phyloP scores from a whole-genome alignment of 2,329 filamentous ascomycete species.

The Penicillium sp. region DNA sequence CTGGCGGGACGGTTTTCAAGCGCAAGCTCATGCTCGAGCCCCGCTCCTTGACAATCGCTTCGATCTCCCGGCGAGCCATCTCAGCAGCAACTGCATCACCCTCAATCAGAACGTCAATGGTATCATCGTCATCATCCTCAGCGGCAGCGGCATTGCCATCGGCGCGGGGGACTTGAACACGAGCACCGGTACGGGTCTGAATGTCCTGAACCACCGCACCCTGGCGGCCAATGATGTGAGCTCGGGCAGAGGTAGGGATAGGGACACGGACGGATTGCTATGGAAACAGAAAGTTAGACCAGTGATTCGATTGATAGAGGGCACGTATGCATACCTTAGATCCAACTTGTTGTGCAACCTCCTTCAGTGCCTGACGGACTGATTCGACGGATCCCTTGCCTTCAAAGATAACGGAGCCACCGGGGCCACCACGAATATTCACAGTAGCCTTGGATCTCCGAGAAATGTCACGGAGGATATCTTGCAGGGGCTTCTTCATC shows the following conservation, averaged over 20 bases:
- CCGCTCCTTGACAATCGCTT: conserved; percentile 83
- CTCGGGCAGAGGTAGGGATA: conserved; percentile 78
- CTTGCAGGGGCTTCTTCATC: conserved; percentile 79
- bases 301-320: conserved; percentile 18
- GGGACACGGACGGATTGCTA: conserved; percentile 71
- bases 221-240: conserved; percentile 90
- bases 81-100: conserved; percentile 87
- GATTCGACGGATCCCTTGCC: conserved; percentile 80
- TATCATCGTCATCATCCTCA: conserved; percentile 74
- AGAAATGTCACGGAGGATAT: conserved; percentile 89
- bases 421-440: conserved; percentile 71
- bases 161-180: conserved; percentile 82
- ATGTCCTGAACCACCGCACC: conserved; percentile 88
- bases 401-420: conserved; percentile 76
- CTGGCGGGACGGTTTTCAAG: conserved; percentile 79
- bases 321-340: conserved; percentile 61
- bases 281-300: neutral
- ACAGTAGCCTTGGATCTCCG: conserved; percentile 85
- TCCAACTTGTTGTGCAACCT: conserved; percentile 84
- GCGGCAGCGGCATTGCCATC: conserved; percentile 65
- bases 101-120: conserved; percentile 83
- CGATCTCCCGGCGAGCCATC: conserved; percentile 78
- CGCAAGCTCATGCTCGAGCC: conserved; percentile 79
- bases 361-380: conserved; percentile 84
- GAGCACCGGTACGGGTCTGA: conserved; percentile 84